Conservation (phyloP, 495 filamentous ascomycete genomes). For the Talaromyces nanjingensis region DNA sequence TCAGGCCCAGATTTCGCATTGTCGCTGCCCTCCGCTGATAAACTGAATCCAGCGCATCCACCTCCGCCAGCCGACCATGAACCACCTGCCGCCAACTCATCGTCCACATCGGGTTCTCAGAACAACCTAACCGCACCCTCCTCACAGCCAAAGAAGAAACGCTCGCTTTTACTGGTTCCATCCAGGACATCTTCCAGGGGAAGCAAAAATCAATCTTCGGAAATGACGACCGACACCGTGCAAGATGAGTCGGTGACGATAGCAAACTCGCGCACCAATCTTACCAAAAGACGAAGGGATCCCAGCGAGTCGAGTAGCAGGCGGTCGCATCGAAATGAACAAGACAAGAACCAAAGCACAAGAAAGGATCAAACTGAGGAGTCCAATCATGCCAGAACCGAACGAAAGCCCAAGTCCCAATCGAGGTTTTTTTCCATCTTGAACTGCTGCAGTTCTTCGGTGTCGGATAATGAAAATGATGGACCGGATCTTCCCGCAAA, state of each 20-base stretch:
- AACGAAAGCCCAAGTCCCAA: conserved; percentile 49
- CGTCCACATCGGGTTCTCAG: conserved; percentile 11
- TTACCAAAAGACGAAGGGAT: conserved; percentile 59
- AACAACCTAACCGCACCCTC: conserved; percentile 1
- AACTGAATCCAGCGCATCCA: conserved; percentile 19
- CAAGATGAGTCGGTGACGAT: conserved; percentile 53
- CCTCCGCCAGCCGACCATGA: conserved; percentile 17
- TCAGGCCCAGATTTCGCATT: conserved; percentile 24
- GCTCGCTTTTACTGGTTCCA: conserved; percentile 52
- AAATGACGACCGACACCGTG: conserved; percentile 57
- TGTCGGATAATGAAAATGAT: conserved; percentile 55
- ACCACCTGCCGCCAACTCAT: conserved; percentile 19
- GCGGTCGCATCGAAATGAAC: conserved; percentile 40
- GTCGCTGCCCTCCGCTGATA: conserved; percentile 20
- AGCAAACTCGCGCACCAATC: conserved; percentile 63
- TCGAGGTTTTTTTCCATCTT: conserved; percentile 62
- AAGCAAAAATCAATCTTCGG: conserved; percentile 53
- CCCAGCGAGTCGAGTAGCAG: conserved; percentile 62
- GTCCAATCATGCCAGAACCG: conserved; percentile 38
- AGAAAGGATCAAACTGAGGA: conserved; percentile 22
- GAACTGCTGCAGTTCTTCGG: conserved; percentile 71
- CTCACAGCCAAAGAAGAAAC: conserved; percentile 45
- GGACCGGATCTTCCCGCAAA: conserved; percentile 59
- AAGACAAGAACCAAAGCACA: conserved; percentile 33
- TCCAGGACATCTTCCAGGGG: conserved; percentile 62